Base-by-base conservation (phyloP, 139 green algal genomes). In the Microglena sp. region DNA sequence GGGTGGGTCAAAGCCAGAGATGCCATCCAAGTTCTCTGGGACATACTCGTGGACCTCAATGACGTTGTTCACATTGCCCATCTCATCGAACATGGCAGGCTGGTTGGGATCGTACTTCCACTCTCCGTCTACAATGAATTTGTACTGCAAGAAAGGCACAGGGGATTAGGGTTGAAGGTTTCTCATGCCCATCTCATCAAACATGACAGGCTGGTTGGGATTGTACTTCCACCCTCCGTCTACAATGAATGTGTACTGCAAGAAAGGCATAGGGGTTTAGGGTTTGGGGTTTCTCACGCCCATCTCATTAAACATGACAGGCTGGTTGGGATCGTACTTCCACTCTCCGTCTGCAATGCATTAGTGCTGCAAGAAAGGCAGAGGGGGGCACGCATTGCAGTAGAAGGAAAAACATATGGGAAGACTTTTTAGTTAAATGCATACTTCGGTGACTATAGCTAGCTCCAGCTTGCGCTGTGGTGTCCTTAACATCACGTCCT, bases 51-150 rank as follows among this genome's bases (percentile, higher is more conserved):
- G 85, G 45, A 95, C 94, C 81, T 98, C 94, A 22, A 98, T 72
- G 29, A 97, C 87, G 66, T 99, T 99, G 85, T 99, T 99, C 24
- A 99, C 89, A 71, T 98, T 99, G 60, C 87, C 86, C 72, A 89
- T 84, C 62, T 98, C 94, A 63, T 99, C 94, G 50, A 92, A 94
- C 83, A 98, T 95, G 33, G 88, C 90, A 0, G 87, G 77, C 76
- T 95, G 88, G 77, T 96, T 95, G 30, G 93, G 89, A 35, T 95
- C 94, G 65, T 97, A 95, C 64, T 90, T 88, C 94, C 94, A 99
- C 50, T 90, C 82, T 5, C 89, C 87, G 62, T 99, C 94, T n/a
- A 99, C 94, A 8, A 96, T 92, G 75, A 94, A 96, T 65, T 95
- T 96, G 82, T 93, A 96, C 83, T 96, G 84, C 72, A 72, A 30